These are phyloP conservation scores for Saturnispora kantuleensis DNA, from an alignment of 805 yeast genomes.

Conservation along the genomic window DNA sequence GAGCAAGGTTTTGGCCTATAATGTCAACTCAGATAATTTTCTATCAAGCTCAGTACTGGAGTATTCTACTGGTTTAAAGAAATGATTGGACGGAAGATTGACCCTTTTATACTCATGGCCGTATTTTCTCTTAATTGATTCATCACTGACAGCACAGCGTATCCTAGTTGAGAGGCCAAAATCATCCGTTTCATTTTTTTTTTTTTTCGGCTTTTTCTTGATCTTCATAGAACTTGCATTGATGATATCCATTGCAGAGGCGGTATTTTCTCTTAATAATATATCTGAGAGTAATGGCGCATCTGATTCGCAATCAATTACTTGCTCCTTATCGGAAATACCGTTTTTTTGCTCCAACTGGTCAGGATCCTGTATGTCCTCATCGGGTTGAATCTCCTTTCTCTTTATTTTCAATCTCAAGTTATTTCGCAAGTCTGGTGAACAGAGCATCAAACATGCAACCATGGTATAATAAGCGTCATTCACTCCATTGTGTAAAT, in stretches of 20 bases:
- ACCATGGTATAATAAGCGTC: conserved; percentile 25
- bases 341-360: too few species aligned
- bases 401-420: conserved; percentile 4
- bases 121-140: conserved; percentile 9
- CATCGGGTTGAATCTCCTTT: neutral
- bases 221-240: neutral
- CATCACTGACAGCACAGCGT: conserved; percentile 15
- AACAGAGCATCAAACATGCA: conserved; percentile 20
- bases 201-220: conserved; percentile 8
- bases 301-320: too few species aligned
- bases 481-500: conserved; percentile 25
- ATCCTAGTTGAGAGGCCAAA: conserved; percentile 1
- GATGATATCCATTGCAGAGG: conserved; percentile 4
- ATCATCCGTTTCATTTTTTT: neutral
- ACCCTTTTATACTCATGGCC: neutral
- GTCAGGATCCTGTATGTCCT: neutral
- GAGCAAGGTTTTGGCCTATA: neutral
- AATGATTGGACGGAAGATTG: conserved; percentile 10
- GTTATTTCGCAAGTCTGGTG: conserved; percentile 21
- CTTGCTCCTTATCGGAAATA: too few species aligned
- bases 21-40: conserved; percentile 8
- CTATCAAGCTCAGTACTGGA: conserved; percentile 5
- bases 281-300: too few species aligned
- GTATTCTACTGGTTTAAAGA: conserved; percentile 12
- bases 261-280: too few species aligned